Evolutionary conservation across 768 basidiomycete species (phyloP).

Genomic region (Podaxis sp.): DNA sequence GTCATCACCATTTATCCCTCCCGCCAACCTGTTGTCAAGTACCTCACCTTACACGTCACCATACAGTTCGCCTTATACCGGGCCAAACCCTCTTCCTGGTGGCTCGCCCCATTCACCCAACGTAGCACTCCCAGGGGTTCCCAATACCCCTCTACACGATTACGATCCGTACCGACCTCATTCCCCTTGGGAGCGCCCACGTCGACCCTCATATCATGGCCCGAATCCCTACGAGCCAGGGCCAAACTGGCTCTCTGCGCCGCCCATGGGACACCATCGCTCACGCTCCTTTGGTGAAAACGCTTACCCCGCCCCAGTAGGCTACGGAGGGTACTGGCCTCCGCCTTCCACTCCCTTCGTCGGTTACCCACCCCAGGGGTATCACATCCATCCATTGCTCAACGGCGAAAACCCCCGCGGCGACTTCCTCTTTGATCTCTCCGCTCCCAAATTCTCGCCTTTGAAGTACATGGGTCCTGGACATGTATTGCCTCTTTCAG

Average conservation of each 20-base stretch:
- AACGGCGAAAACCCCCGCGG: constrained; percentile 47
- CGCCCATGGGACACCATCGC: background rate
- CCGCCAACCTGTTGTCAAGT: background rate
- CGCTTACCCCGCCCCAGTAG: background rate
- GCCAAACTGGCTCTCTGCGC: background rate
- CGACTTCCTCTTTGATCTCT: constrained; percentile 58
- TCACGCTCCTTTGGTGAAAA: background rate
- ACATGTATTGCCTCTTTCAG: constrained; percentile 36
- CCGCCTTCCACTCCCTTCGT: background rate
- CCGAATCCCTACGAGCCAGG: background rate
- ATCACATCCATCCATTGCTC: constrained; percentile 48
- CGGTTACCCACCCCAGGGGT: constrained; percentile 19
- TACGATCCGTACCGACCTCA: background rate
- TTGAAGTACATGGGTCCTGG: constrained; percentile 36
- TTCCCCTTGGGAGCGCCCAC: background rate
- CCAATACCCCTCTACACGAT: background rate
- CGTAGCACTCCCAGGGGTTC: background rate
- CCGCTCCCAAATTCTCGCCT: constrained; percentile 46
- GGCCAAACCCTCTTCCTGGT: background rate
- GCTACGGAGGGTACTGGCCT: background rate
- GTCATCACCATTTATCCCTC: constrained; percentile 9
- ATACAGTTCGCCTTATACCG: constrained; percentile 5
- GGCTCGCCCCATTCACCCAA: constrained; percentile 1
- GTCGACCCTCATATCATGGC: constrained; percentile 1
- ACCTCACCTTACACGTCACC: background rate